These are phyloP conservation scores for Atkinsonella texensis DNA, from an alignment of 2,329 filamentous ascomycete genomes.

Conservation along the genomic window DNA sequence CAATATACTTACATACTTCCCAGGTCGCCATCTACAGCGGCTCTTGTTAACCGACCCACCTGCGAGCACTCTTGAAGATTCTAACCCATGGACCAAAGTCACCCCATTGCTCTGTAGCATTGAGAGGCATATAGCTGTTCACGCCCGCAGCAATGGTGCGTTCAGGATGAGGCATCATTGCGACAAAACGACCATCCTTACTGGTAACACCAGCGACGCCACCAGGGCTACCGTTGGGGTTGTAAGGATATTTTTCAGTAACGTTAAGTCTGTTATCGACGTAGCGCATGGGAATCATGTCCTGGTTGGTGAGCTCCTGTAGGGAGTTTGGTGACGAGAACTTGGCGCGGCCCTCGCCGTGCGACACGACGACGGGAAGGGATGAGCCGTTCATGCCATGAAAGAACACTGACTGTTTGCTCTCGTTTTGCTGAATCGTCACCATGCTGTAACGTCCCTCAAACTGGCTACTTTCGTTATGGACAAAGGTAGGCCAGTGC, in stretches of 20 bases:
- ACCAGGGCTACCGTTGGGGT: slow-evolving; percentile 71
- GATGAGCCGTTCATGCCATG: slow-evolving; percentile 74
- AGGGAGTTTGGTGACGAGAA: slow-evolving; percentile 46
- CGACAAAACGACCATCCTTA: slow-evolving; percentile 66
- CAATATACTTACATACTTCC: too few species aligned
- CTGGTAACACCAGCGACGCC: slow-evolving; percentile 74
- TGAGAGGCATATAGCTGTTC: slow-evolving; percentile 56
- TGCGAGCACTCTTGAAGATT: slow-evolving; percentile 76
- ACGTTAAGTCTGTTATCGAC: slow-evolving; percentile 66
- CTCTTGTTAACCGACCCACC: slow-evolving; percentile 58
- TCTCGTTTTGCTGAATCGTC: slow-evolving; percentile 52
- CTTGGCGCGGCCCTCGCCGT: slow-evolving; percentile 77
- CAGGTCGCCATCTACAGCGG: too few species aligned
- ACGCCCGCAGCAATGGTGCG: slow-evolving; percentile 74
- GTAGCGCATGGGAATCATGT: slow-evolving; percentile 69
- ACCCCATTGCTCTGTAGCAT: slow-evolving; percentile 54
- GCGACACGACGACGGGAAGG: slow-evolving; percentile 77
- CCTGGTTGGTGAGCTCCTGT: slow-evolving; percentile 46
- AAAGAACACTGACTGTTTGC: slow-evolving; percentile 65
- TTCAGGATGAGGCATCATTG: slow-evolving; percentile 91
- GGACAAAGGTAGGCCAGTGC: slow-evolving; percentile 76
- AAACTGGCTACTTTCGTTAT: slow-evolving; percentile 79
- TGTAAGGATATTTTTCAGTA: slow-evolving; percentile 77
- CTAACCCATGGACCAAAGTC: slow-evolving; percentile 76
- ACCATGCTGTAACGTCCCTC: slow-evolving; percentile 80